phyloP scores from a whole-genome alignment of 441 rosid species.

The Oxalis stricta region DNA sequence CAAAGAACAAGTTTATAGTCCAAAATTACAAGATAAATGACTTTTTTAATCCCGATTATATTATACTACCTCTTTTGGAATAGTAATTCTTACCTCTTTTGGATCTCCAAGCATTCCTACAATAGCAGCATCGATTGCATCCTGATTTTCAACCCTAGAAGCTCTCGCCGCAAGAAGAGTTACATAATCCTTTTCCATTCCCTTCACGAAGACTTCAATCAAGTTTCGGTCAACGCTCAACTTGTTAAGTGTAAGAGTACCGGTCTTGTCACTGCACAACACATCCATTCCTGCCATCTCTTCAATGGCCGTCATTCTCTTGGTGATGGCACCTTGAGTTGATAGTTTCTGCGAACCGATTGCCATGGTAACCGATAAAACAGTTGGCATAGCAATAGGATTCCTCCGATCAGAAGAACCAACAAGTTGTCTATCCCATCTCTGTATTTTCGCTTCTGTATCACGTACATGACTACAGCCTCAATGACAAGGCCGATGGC shows the following conservation, averaged over 20 bases:
- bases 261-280: conserved; percentile 85
- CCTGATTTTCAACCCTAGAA: conserved; percentile 92
- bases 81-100: no score
- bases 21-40: not conserved
- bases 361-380: conserved; percentile 90
- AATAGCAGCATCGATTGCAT: conserved; percentile 95
- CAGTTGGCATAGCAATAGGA: conserved; percentile 95
- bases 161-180: conserved; percentile 83
- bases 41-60: not conserved
- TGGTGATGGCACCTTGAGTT: conserved; percentile 86
- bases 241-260: conserved; percentile 76
- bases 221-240: conserved; percentile 60
- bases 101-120: conserved; percentile 96
- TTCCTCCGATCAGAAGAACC: conserved; percentile 84
- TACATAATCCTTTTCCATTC: conserved; percentile 69
- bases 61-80: conserved; percentile 53
- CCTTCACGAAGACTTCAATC: conserved; percentile 64
- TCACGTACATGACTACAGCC: conserved; percentile 64
- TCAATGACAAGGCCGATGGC: conserved; percentile 57
- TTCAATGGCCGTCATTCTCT: conserved; percentile 95
- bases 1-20: not conserved
- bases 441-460: conserved; percentile 58
- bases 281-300: conserved; percentile 99
- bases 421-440: conserved; percentile 77
- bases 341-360: conserved; percentile 85